Evolutionary conservation across 768 basidiomycete species (phyloP).

Genomic region (Macrolepiota albuminosa): DNA sequence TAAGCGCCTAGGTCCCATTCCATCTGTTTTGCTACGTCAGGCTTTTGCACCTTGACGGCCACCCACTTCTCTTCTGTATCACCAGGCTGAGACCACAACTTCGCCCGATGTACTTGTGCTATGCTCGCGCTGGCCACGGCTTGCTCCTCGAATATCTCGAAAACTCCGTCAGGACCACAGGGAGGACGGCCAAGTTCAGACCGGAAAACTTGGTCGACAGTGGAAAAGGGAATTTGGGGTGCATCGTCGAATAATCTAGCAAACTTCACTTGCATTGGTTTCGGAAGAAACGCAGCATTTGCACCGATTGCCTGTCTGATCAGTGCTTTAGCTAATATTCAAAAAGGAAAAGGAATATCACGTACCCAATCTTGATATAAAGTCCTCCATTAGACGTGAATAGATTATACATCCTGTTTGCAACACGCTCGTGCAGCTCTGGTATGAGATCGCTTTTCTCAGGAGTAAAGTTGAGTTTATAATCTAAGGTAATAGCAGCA

Average conservation of each 20-base stretch:
- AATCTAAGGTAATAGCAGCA: conserved; percentile 67
- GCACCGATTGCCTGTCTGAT: conserved; percentile 75
- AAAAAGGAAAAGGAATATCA: neutral
- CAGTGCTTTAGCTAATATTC: neutral
- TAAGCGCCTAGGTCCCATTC: conserved; percentile 78
- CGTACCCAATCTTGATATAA: conserved; percentile 75
- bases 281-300: conserved; percentile 81
- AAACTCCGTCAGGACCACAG: conserved; percentile 65
- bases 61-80: conserved; percentile 59
- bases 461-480: conserved; percentile 84
- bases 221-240: conserved; percentile 74
- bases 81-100: conserved; percentile 36
- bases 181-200: conserved; percentile 66
- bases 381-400: conserved; percentile 80
- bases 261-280: conserved; percentile 79
- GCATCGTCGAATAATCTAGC: conserved; percentile 84
- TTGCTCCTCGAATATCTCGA: conserved; percentile 70
- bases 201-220: conserved; percentile 61
- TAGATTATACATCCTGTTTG: conserved; percentile 68
- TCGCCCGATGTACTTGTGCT: conserved; percentile 87
- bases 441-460: conserved; percentile 71
- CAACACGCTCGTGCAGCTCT: conserved; percentile 80
- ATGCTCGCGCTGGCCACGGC: conserved; percentile 88
- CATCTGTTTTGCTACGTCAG: conserved; percentile 80
- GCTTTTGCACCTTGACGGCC: conserved; percentile 93